Evolutionary conservation across 2,329 filamentous ascomycete species (phyloP), one percentile per base, ranked within the genome.

Genomic region (Colletotrichum higginsianum): DNA sequence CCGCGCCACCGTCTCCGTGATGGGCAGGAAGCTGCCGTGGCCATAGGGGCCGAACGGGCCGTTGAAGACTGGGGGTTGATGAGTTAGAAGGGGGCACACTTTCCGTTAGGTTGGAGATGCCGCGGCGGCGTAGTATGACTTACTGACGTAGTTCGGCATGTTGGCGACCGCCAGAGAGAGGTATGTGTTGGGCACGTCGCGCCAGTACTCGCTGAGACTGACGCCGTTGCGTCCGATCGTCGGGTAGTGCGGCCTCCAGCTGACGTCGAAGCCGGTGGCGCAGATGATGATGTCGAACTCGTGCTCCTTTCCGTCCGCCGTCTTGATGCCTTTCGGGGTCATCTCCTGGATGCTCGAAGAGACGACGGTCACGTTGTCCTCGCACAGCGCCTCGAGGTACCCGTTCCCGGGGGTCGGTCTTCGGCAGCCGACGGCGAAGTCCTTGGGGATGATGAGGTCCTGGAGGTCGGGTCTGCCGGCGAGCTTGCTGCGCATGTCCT

Each of bases 401-500:
- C 79, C 78, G 46, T 75, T 75, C 1, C 77, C 79, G 23, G 76
- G 79, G 8, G 76, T 80, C 56, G 69, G 73, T 15, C 74, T 68
- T n/a, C 74, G 53, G 52, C 71, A 74, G 9, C 73, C 73, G 44
- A 73, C 68, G 18, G 68, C 70, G 30, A 72, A 79, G 35, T 75
- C 60, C 38, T 74, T 75, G 1, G 86, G 86, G 21, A 85, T 79
- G 15, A 89, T 82, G 57, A 83, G 80, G 12, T 85, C 79, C 1
- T 80, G 79, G 3, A 88, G 77, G 16, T 84, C 82, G 1, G 84
- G 82, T 47, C 84, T 81, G 9, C 80, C 76, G 3, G 77, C 76
- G 2, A 88, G 77, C 11, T 83, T 81, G 15, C 79, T 66, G 15
- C 81, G 77, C 85, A 87, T 88, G 55, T 86, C 71, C 35, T 64